Base-by-base conservation (phyloP, 1,284 basidiomycete species). In the Malassezia yamatoensis region DNA sequence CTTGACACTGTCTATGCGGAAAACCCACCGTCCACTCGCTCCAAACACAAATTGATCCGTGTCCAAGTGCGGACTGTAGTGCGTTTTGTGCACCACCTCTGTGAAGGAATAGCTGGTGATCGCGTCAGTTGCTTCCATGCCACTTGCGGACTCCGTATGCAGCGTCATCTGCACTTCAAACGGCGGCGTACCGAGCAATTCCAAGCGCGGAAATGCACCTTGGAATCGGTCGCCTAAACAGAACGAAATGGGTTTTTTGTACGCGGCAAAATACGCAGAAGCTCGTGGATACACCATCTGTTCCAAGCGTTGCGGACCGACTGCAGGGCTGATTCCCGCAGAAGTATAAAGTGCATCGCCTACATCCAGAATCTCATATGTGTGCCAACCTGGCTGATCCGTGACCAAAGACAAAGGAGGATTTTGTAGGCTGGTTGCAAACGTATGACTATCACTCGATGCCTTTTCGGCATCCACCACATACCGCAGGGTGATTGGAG, bases 291-390 rank as follows among this genome's bases (percentile, higher is more conserved):
- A 49, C 16, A 74, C 57, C 68, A 63, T 52, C 62, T 63, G 65
- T 51, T 71, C 62, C 16, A 70, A 54, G 12, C 67, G 59, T 9
- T 60, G 54, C 13, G 61, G 61, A 1, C 64, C 68, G 3, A 44
- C 83, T 77, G 69, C 84, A 77, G 41, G 59, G 81, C 63, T 86
- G 84, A 54, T 82, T 75, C 51, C 49, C 15, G 65, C 58, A 6
- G 60, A 49, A 2, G 59, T 29, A 36, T 74, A 96, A n/a, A 86
- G 82, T 0, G 84, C 80, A 72, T 98, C 93, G 9, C 85, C 86
- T 18, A 96, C 82, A 66, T 87, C 85, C 61, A 85, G 83, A 61
- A 98, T 84, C 70, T 88, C 85, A 74, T 96, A 96, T 68, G 82
- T 85, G 70, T 91, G 86, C 53, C 83, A 81, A 3, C 90, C 90